Evolutionary conservation across 2,329 filamentous ascomycete species (phyloP).

Genomic region (Knoxdaviesia capensis): DNA sequence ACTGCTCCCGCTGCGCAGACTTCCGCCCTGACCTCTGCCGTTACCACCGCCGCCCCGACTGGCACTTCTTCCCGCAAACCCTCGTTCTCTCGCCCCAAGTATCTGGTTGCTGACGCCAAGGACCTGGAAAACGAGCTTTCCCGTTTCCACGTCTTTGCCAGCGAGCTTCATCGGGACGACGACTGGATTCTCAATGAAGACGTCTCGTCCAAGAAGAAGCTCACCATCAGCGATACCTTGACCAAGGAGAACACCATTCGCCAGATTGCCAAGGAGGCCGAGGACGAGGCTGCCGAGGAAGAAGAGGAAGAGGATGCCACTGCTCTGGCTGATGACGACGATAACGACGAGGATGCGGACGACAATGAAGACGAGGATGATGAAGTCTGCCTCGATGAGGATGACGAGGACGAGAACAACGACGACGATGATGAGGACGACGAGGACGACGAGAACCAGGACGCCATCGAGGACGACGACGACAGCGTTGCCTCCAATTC

Average conservation of each 20-base stretch:
- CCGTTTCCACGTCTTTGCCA: slow-evolving; percentile 82
- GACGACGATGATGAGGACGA: slow-evolving; percentile 33
- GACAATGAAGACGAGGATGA: slow-evolving; percentile 28
- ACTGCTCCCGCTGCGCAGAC: slow-evolving; percentile 3
- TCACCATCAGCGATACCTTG: slow-evolving; percentile 80
- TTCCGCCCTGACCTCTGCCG: slow-evolving; percentile 7
- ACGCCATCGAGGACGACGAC: slow-evolving; percentile 28
- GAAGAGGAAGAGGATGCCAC: slow-evolving; percentile 37
- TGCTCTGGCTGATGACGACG: slow-evolving; percentile 20
- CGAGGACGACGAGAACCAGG: slow-evolving; percentile 28
- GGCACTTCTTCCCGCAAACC: background rate
- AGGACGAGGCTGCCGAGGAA: slow-evolving; percentile 66
- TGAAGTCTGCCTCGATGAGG: slow-evolving; percentile 27
- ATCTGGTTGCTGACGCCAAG: slow-evolving; percentile 26
- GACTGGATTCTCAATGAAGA: slow-evolving; percentile 70
- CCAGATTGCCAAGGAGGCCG: slow-evolving; percentile 68
- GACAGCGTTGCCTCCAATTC: slow-evolving; percentile 48
- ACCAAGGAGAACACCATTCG: slow-evolving; percentile 79
- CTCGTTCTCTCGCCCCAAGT: slow-evolving; percentile 16
- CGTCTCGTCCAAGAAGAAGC: slow-evolving; percentile 40
- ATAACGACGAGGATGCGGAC: slow-evolving; percentile 25
- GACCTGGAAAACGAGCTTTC: slow-evolving; percentile 34
- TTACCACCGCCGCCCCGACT: slow-evolving; percentile 8
- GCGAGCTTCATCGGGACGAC: slow-evolving; percentile 60
- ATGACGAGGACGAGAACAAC: slow-evolving; percentile 26